Conservation (phyloP, 2,329 filamentous ascomycete species). For the Trichoderma sp. region DNA sequence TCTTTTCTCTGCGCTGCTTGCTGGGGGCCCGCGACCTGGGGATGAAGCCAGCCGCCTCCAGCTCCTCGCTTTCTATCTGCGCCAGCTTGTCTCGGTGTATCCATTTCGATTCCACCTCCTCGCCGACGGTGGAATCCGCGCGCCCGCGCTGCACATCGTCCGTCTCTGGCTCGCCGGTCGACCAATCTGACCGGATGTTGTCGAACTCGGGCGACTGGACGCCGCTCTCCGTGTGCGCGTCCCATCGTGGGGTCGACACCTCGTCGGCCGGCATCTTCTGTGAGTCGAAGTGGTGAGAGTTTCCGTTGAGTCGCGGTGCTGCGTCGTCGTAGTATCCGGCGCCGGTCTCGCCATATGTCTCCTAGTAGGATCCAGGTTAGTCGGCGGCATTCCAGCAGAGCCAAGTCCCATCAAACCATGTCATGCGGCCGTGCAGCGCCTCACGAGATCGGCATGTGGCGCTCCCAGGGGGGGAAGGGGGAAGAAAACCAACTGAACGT, state of each 20-base stretch:
- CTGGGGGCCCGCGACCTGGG: conserved; percentile 53
- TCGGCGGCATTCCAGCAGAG: not conserved
- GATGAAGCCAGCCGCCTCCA: conserved; percentile 70
- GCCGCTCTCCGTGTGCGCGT: conserved; percentile 26
- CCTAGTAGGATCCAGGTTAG: not conserved
- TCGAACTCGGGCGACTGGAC: conserved; percentile 28
- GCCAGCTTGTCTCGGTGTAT: conserved; percentile 83
- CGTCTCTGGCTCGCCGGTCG: conserved; percentile 22
- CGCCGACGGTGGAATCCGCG: conserved; percentile 33
- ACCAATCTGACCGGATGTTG: conserved; percentile 22
- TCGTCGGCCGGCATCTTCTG: conserved; percentile 38
- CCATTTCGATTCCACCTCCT: conserved; percentile 67
- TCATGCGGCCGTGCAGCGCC: conserved; percentile 1
- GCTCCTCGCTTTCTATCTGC: conserved; percentile 74
- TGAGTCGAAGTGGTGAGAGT: conserved; percentile 26
- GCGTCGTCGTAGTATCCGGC: conserved; percentile 41
- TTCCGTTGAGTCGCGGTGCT: conserved; percentile 41
- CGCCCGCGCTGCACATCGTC: conserved; percentile 29
- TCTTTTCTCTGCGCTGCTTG: conserved; percentile 41
- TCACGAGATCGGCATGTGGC: not conserved
- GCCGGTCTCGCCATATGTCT: conserved; percentile 16
- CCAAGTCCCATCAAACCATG: not conserved
- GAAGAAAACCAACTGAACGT: not conserved
- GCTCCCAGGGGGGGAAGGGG: not conserved
- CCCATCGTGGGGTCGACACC: conserved; percentile 26